Evolutionary conservation across 192 early-diverging fungal genomes (phyloP), one percentile per base, ranked within the genome.

Genomic region (Umbelopsis sp.): DNA sequence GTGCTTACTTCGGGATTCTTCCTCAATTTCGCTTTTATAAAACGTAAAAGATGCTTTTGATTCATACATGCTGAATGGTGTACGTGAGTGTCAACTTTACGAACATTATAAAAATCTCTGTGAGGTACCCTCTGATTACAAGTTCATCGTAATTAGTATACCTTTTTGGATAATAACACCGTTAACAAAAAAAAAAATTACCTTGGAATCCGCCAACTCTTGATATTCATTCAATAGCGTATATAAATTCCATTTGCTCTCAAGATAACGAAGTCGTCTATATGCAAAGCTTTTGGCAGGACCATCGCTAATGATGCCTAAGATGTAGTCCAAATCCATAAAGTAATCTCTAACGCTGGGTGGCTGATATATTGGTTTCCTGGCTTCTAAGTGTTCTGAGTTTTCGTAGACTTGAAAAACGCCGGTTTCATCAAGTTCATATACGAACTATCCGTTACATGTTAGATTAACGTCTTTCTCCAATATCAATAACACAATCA

Each of bases 41-140:
- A 98, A 8, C 95, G 92, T 36, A 98, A 78, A 59, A 98, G 71
- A 76, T 98, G 96, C 83, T 98, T 98, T 76, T 95, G 93, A 79
- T 97, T 98, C 96, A 98, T 97, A 71, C 95, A 96, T 4, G 90
- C 86, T 5, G 93, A 92, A 74, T 96, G 87, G 71, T 98, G 96
- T 45, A 98, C 92, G 86, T 98, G 96, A 52, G 94, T 96, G 80
- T 98, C 97, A 20, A 98, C 95, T 74, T 98, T 98, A 59, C 97
- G 92, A 52, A 98, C 95, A 69, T 98, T 98, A 87, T 98, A 98
- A 76, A 97, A 94, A 78, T 98, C 97, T 68, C 96, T 86, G 71
- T 96, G 96, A 2, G 96, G 93, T 11, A 97, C 95, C 56, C 86
- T 72, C 85, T 90, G 59, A 51, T 20, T 2, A 31, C 17, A 38